These are phyloP conservation scores for Podila epigama DNA, from an alignment of 192 early-diverging fungal species.

Conservation along the genomic window DNA sequence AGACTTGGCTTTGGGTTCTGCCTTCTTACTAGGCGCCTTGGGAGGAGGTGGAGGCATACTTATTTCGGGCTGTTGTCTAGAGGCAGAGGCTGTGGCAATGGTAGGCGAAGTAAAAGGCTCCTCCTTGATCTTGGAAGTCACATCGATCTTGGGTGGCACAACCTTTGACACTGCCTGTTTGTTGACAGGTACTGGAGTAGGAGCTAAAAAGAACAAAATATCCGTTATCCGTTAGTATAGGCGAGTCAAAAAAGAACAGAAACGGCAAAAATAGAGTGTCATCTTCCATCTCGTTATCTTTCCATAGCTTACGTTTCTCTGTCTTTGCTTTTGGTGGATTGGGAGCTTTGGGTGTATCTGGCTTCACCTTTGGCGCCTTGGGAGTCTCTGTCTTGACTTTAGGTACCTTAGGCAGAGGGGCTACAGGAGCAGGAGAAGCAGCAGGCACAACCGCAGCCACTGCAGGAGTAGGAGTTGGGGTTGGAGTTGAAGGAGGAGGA, in stretches of 20 bases:
- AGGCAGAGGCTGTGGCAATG: constrained; percentile 24
- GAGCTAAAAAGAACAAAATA: neutral
- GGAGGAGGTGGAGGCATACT: no score
- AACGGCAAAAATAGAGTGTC: neutral
- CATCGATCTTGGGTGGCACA: neutral
- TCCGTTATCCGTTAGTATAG: neutral
- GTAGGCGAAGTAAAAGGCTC: constrained; percentile 46
- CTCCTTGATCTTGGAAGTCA: constrained; percentile 26
- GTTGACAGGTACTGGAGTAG: neutral
- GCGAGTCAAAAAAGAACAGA: neutral
- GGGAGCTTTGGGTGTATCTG: constrained; percentile 24
- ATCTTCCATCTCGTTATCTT: no score
- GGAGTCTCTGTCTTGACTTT: constrained; percentile 6
- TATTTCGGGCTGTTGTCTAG: no score
- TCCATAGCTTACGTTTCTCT: neutral
- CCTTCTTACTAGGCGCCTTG: constrained; percentile 41
- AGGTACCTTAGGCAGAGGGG: no score
- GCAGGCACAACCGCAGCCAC: neutral
- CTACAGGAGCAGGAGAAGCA: constrained; percentile 21
- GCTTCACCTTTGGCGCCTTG: constrained; percentile 32
- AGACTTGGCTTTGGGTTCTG: constrained; percentile 25
- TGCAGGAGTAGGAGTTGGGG: constrained; percentile 5
- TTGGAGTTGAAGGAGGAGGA: constrained; percentile 45
- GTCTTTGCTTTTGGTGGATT: constrained; percentile 26
- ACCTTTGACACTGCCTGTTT: neutral